Evolutionary conservation across 2,329 filamentous ascomycete species (phyloP), one percentile per base, ranked within the genome.

Genomic region (Microdochium bolleyi): DNA sequence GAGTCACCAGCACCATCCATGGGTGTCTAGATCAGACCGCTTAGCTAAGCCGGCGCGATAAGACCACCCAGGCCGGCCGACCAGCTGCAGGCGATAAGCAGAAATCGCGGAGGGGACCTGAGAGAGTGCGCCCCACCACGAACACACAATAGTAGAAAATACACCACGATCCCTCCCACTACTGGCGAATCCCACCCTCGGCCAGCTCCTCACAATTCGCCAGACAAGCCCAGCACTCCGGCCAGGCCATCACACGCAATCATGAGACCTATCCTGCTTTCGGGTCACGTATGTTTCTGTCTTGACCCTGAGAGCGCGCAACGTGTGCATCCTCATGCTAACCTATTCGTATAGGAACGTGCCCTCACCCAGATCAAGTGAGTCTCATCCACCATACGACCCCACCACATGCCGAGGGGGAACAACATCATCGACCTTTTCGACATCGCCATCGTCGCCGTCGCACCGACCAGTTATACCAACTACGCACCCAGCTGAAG

Each of bases 261-360:
- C 57, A 99, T 99, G 94, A 90, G 94, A 79, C 94, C 94, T 69
- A 95, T 96, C 73, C 80, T 99, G 65, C 83, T 99, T 66, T 87
- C 90, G 71, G 94, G 94, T 74, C 94, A 99, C 84, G 85, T 86
- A 72, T 60, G 48, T 49, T 24, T 30, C 24, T 11, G 9, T 13
- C 24, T 19, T 3, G 8, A 16, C 9, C 44, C 19, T 48, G 19
- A 5, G 64, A 11, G 49, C 25, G 16, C 21, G 32, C 19, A 3
- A 24, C 49, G 41, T 41, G 24, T 14, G 49, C n/a, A n/a, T 30
- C 32, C 38, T 9, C 21, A 49, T 49, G 48, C 48, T 49, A 19
- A 49, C 24, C 25, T 49, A 3, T 8, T n/a, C 52, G 30, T 57
- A 51, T 61, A 86, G 82, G 91, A 95, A 81, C 88, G 91, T 78